These are phyloP conservation scores for Ceriops tagal DNA, from an alignment of 345 rosid species.

Conservation along the genomic window DNA sequence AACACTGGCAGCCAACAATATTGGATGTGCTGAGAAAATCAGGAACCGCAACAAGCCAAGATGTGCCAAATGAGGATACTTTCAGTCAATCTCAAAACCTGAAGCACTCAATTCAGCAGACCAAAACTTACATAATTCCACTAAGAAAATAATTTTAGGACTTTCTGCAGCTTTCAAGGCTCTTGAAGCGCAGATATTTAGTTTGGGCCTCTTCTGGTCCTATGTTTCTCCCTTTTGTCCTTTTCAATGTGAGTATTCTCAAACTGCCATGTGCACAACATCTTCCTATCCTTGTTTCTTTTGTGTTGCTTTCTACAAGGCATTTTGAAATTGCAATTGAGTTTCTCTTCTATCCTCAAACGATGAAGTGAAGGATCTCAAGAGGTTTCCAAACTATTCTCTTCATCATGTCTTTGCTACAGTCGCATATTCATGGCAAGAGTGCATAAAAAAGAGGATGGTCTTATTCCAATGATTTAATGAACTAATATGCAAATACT, in stretches of 20 bases:
- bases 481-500: too few relatives aligned
- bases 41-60: slow-evolving; percentile 45
- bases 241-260: slow-evolving; percentile 53
- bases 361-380: background rate
- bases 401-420: background rate
- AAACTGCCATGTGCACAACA: background rate
- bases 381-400: background rate
- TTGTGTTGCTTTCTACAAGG: background rate
- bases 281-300: background rate
- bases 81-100: slow-evolving; percentile 27
- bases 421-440: background rate
- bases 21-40: slow-evolving; percentile 51
- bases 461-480: background rate
- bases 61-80: slow-evolving; percentile 39
- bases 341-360: background rate
- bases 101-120: slow-evolving; percentile 28
- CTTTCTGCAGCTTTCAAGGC: slow-evolving; percentile 23
- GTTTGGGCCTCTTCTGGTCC: slow-evolving; percentile 66
- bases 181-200: slow-evolving; percentile 62
- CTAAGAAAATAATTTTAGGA: too few relatives aligned
- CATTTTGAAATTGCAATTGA: background rate
- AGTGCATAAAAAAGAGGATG: background rate
- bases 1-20: slow-evolving; percentile 55
- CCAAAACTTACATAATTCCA: slow-evolving; percentile 23
- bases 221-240: slow-evolving; percentile 56